Evolutionary conservation across 495 filamentous ascomycete genomes (phyloP).

Genomic region (Halenospora varia): DNA sequence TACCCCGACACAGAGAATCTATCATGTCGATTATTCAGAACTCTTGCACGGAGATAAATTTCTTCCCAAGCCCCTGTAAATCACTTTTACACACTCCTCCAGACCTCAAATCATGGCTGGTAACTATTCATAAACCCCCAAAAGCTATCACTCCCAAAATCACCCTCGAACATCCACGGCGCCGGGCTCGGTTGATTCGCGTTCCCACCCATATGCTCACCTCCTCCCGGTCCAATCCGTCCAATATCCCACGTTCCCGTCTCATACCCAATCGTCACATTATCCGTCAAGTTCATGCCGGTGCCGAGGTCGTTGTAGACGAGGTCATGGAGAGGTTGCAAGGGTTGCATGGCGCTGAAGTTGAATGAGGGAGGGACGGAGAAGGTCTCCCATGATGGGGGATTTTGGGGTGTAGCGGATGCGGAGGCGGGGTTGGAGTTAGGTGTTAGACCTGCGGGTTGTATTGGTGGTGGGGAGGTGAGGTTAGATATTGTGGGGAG

Average conservation of each 20-base stretch:
- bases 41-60: too few relatives aligned
- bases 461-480: too few relatives aligned
- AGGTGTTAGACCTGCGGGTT: too few relatives aligned
- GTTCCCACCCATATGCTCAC: too few relatives aligned
- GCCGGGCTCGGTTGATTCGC: too few relatives aligned
- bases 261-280: not conserved
- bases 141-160: constrained; percentile 48
- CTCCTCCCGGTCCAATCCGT: constrained; percentile 16
- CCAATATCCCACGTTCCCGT: not conserved
- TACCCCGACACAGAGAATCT: too few relatives aligned
- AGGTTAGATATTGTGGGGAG: too few relatives aligned
- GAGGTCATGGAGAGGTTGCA: constrained; percentile 50
- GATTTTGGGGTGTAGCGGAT: too few relatives aligned
- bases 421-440: not conserved
- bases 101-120: constrained; percentile 23
- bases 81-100: too few relatives aligned
- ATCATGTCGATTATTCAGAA: too few relatives aligned
- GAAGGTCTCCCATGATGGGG: constrained; percentile 20
- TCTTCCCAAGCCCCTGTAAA: too few relatives aligned
- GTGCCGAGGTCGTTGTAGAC: constrained; percentile 46
- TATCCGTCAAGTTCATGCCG: constrained; percentile 16
- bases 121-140: constrained; percentile 51
- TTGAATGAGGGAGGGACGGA: constrained; percentile 33
- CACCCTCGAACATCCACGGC: constrained; percentile 42
- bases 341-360: constrained; percentile 43